Percentiles rank a stretch among this genome's conserved stretches.
These are phyloP conservation scores for Fusarium metavorans DNA, from an alignment of 2,329 filamentous ascomycete genomes.

Conservation along the genomic window DNA sequence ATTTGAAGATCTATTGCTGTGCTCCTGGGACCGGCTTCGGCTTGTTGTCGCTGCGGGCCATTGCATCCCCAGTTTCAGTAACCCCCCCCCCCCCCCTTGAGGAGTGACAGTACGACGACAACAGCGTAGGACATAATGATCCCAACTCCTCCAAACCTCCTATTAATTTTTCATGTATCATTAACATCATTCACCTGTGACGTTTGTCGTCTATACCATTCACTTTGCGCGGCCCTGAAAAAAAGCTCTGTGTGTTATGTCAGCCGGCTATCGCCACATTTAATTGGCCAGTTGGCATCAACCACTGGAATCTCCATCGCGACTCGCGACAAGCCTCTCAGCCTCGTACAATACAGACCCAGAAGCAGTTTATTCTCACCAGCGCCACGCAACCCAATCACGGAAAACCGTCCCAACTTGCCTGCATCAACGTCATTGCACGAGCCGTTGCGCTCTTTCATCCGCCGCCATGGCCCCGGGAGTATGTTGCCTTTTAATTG, in stretches of 20 bases:
- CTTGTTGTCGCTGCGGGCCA: not conserved
- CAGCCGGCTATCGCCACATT: slow-evolving; percentile 24
- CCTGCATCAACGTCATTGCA: slow-evolving; percentile 4
- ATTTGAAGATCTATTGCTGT: not conserved
- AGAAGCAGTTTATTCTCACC: slow-evolving; percentile 8
- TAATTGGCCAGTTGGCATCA: slow-evolving; percentile 37
- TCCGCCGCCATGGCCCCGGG: slow-evolving; percentile 54
- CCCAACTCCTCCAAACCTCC: not conserved
- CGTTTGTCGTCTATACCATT: not conserved
- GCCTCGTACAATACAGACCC: slow-evolving; percentile 34
- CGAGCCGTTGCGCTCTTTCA: slow-evolving; percentile 4
- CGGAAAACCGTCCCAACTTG: not conserved
- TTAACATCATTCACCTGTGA: not conserved
- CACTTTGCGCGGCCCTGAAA: not conserved
- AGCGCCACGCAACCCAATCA: slow-evolving; percentile 18
- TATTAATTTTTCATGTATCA: not conserved
- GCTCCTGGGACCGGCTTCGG: not conserved
- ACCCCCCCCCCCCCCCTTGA: not conserved
- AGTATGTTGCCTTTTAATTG: slow-evolving; percentile 44
- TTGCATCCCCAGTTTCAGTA: not conserved
- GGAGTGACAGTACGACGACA: not conserved
- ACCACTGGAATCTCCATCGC: slow-evolving; percentile 21
- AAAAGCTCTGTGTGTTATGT: slow-evolving; percentile 33
- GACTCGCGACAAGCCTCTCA: slow-evolving; percentile 42
- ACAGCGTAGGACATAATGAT: not conserved